Percentiles rank a stretch among this genome's conserved stretches.
Conservation (phyloP, 2,329 filamentous ascomycete genomes). For the Verticillium longisporum region DNA sequence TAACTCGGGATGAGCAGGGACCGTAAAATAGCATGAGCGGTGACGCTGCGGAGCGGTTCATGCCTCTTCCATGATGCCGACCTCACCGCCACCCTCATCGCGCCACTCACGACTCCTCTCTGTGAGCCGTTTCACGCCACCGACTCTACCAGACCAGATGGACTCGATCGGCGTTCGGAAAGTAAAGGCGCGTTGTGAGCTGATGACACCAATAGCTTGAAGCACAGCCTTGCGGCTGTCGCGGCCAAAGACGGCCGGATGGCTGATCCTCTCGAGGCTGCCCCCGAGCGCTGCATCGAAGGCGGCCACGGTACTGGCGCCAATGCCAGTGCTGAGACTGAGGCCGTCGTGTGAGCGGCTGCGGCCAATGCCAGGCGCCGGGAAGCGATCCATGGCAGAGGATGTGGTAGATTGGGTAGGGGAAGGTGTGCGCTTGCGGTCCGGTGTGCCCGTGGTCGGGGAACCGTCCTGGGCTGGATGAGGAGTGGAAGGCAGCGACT, state of each 20-base stretch:
- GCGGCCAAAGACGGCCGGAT: constrained; percentile 88
- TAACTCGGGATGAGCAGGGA: background rate
- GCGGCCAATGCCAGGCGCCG: constrained; percentile 32
- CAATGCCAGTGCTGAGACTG: constrained; percentile 67
- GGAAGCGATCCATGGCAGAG: constrained; percentile 42
- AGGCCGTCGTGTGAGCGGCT: constrained; percentile 51
- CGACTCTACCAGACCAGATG: constrained; percentile 79
- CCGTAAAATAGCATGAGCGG: background rate
- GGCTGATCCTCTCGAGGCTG: constrained; percentile 93
- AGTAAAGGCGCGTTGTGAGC: constrained; percentile 87
- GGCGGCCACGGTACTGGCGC: constrained; percentile 71
- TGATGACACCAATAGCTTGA: constrained; percentile 94
- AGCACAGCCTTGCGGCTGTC: constrained; percentile 94
- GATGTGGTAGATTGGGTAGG: constrained; percentile 38
- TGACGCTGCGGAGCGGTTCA: constrained; percentile 16
- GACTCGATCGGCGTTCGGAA: constrained; percentile 86
- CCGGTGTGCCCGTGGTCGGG: constrained; percentile 34
- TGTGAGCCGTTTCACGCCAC: constrained; percentile 73
- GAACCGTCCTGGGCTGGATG: constrained; percentile 40
- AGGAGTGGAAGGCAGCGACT: constrained; percentile 31
- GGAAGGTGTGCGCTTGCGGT: constrained; percentile 32
- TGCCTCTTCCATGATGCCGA: constrained; percentile 54
- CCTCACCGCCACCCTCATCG: constrained; percentile 72
- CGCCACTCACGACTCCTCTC: constrained; percentile 88
- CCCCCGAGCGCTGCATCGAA: constrained; percentile 87